Percentiles rank a stretch among this genome's conserved stretches.
These are phyloP conservation scores for Tricholoma flavovirens DNA, from an alignment of 768 basidiomycete genomes.

Conservation along the genomic window DNA sequence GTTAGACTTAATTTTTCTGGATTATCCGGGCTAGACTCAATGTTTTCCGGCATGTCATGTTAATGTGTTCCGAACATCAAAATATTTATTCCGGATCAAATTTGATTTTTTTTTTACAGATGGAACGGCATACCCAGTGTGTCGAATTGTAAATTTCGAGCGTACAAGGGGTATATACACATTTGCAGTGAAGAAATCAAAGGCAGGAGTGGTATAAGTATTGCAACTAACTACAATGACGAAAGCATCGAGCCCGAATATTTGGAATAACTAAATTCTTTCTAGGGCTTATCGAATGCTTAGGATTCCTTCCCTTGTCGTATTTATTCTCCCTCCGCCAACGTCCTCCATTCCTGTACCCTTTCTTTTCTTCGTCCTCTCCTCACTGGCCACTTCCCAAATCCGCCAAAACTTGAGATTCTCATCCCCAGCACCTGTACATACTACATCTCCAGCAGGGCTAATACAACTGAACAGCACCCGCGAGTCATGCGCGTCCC, in stretches of 20 bases:
- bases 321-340: constrained; percentile 36
- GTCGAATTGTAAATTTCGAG: too few species aligned
- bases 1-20: too few species aligned
- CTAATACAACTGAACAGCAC: constrained; percentile 82
- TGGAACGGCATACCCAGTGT: too few species aligned
- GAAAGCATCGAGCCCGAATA: neutral
- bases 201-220: neutral
- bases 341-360: constrained; percentile 29
- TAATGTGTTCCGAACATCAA: too few species aligned
- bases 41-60: too few species aligned
- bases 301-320: constrained; percentile 45
- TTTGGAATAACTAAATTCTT: neutral
- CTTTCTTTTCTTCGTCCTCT: constrained; percentile 47
- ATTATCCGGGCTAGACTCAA: too few species aligned
- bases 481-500: constrained; percentile 89
- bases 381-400: constrained; percentile 56
- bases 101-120: too few species aligned
- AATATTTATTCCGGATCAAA: too few species aligned
- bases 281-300: constrained; percentile 31
- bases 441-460: constrained; percentile 88
- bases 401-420: constrained; percentile 95
- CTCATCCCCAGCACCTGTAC: constrained; percentile 91
- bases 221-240: neutral
- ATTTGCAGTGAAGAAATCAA: neutral
- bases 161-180: too few species aligned